These are phyloP conservation scores for Fraxinus dipetala DNA, from an alignment of 305 asterid genomes.

Conservation along the genomic window DNA sequence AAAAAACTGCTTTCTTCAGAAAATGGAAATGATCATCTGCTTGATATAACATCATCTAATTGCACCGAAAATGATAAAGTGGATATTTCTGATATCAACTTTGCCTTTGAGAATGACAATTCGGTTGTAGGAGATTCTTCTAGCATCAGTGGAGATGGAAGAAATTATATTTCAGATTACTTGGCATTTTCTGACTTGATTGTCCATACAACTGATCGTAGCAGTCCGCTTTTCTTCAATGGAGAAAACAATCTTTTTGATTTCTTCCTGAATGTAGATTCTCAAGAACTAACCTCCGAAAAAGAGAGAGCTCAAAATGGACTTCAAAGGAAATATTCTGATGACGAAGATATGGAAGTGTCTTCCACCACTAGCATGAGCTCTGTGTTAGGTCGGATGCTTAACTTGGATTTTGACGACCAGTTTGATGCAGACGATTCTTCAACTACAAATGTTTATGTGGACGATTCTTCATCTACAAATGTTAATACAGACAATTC, in stretches of 20 bases:
- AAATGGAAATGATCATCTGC: slow-evolving; percentile 20
- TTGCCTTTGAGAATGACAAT: slow-evolving; percentile 35
- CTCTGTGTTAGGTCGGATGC: slow-evolving; percentile 73
- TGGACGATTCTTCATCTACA: background rate
- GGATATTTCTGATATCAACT: slow-evolving; percentile 26
- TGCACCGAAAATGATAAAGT: slow-evolving; percentile 15
- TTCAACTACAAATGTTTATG: slow-evolving; percentile 30
- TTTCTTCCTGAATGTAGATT: slow-evolving; percentile 60
- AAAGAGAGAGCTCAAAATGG: slow-evolving; percentile 31
- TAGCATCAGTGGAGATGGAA: slow-evolving; percentile 37
- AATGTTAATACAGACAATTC: background rate
- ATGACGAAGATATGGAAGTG: slow-evolving; percentile 79
- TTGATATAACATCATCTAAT: background rate
- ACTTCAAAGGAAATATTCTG: slow-evolving; percentile 37
- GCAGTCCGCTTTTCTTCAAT: slow-evolving; percentile 36
- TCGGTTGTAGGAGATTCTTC: slow-evolving; percentile 49
- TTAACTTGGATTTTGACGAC: slow-evolving; percentile 71
- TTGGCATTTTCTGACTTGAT: slow-evolving; percentile 80
- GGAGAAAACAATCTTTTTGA: slow-evolving; percentile 64
- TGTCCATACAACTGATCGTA: slow-evolving; percentile 53
- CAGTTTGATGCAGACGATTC: slow-evolving; percentile 53
- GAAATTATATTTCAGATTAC: slow-evolving; percentile 61
- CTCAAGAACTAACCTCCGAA: slow-evolving; percentile 32
- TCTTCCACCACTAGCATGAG: slow-evolving; percentile 83
- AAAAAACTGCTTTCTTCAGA: slow-evolving; percentile 4